A percentile compares a stretch with the other conserved stretches of the same genome.
phyloP scores from a whole-genome alignment of 164 flowering plant species.

The Vitis labrusca region DNA sequence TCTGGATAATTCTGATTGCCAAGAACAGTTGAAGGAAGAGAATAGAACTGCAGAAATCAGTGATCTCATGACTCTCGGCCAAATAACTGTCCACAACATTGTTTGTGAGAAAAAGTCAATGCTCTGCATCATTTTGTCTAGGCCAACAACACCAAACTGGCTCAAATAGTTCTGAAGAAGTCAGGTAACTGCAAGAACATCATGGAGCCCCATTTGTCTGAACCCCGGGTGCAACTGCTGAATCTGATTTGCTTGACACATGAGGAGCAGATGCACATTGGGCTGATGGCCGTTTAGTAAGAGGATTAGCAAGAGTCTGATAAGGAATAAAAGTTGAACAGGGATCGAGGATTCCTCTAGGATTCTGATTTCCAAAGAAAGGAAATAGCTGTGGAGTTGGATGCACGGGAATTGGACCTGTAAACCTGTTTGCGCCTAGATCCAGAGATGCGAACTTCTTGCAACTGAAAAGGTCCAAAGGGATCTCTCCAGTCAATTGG shows the following conservation, averaged over 20 bases:
- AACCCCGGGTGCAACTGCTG: slow-evolving; percentile 50
- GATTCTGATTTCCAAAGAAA: too few relatives aligned
- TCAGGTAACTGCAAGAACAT: slow-evolving; percentile 51
- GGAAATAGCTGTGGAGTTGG: too few relatives aligned
- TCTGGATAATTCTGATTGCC: slow-evolving; percentile 45
- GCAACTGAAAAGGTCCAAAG: too few relatives aligned
- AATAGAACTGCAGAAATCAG: slow-evolving; percentile 61
- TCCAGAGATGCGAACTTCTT: too few relatives aligned
- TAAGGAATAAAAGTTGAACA: too few relatives aligned
- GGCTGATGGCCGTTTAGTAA: too few relatives aligned
- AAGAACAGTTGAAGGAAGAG: slow-evolving; percentile 54
- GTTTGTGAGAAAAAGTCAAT: slow-evolving; percentile 51
- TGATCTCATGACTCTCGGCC: slow-evolving; percentile 52
- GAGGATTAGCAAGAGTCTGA: too few relatives aligned
- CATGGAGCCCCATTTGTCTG: slow-evolving; percentile 47
- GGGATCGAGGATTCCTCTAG: too few relatives aligned
- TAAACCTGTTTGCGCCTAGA: too few relatives aligned
- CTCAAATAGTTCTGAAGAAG: slow-evolving; percentile 40
- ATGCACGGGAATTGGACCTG: too few relatives aligned
- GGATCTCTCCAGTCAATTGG: too few relatives aligned
- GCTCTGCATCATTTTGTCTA: slow-evolving; percentile 48
- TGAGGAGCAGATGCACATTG: too few relatives aligned
- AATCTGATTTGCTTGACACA: slow-evolving; percentile 15
- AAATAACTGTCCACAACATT: slow-evolving; percentile 50
- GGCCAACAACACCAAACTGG: slow-evolving; percentile 45